Percentiles rank a stretch among this genome's conserved stretches.
Conservation (phyloP, 169 alveolate genomes). For the Miamiensis avidus region DNA sequence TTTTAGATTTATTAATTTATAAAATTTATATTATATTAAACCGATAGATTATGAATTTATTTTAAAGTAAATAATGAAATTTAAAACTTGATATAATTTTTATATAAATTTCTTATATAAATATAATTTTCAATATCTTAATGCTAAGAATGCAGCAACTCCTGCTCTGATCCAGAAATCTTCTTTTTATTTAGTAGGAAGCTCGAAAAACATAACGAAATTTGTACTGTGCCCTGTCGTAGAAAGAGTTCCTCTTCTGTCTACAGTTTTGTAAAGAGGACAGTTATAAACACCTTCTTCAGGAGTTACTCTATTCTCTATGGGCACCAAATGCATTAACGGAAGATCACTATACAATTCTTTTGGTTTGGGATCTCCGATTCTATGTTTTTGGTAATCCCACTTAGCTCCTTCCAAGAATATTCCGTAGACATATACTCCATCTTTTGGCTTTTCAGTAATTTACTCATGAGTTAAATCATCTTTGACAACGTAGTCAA, state of each 20-base stretch:
- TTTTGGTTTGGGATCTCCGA: slow-evolving; percentile 84
- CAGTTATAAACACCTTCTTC: slow-evolving; percentile 79
- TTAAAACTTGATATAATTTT: no score
- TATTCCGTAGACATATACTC: slow-evolving; percentile 90
- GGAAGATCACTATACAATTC: slow-evolving; percentile 91
- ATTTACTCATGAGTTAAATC: slow-evolving; percentile 56
- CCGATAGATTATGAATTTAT: no score
- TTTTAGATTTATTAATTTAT: no score
- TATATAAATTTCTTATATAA: no score
- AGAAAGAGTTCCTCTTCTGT: slow-evolving; percentile 92
- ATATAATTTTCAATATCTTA: slow-evolving; percentile 79
- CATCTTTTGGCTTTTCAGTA: slow-evolving; percentile 79
- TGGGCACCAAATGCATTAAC: slow-evolving; percentile 90
- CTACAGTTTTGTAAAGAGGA: slow-evolving; percentile 88
- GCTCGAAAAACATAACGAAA: slow-evolving; percentile 85
- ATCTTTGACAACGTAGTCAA: slow-evolving; percentile 73
- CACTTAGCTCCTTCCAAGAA: slow-evolving; percentile 94
- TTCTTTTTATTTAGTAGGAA: slow-evolving; percentile 84
- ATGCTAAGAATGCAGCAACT: slow-evolving; percentile 92
- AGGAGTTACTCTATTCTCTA: slow-evolving; percentile 82
- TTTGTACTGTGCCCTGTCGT: slow-evolving; percentile 33
- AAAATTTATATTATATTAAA: no score
- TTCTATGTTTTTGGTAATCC: slow-evolving; percentile 75
- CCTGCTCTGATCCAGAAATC: slow-evolving; percentile 94
- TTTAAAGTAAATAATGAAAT: no score